phyloP scores from a whole-genome alignment of 441 rosid genomes.

The Populus hybrid region DNA sequence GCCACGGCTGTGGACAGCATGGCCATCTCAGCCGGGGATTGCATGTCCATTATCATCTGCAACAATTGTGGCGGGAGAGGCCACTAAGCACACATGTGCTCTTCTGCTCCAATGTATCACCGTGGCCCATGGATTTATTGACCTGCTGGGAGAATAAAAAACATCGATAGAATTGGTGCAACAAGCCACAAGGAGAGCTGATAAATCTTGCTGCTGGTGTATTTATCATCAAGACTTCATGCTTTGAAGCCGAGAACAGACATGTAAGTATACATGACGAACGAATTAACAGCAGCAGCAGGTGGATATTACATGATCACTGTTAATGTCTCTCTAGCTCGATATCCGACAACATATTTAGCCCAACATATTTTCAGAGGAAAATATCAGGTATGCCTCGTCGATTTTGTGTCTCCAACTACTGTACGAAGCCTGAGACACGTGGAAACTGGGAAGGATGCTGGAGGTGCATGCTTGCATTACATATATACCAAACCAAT shows the following conservation, averaged over 20 bases:
- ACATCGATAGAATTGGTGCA: background rate
- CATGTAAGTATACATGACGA: too few species aligned
- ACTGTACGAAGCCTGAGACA: background rate
- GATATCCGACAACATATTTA: background rate
- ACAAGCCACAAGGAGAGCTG: background rate
- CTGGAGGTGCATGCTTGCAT: background rate
- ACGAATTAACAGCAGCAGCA: too few species aligned
- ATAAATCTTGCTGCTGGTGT: too few species aligned
- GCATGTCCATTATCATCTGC: slow-evolving; percentile 34
- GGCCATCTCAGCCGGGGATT: slow-evolving; percentile 25
- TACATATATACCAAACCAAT: background rate
- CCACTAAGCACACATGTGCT: slow-evolving; percentile 38
- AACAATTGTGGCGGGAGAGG: slow-evolving; percentile 44
- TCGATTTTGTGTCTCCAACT: background rate
- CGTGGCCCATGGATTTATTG: slow-evolving; percentile 32
- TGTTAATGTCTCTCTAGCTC: background rate
- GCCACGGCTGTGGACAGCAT: slow-evolving; percentile 21
- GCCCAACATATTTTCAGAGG: background rate
- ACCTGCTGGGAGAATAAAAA: background rate
- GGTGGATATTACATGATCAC: too few species aligned
- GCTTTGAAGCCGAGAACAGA: too few species aligned
- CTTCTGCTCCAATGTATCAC: slow-evolving; percentile 34
- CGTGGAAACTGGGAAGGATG: background rate
- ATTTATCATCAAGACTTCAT: too few species aligned
- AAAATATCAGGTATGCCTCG: background rate